Evolutionary conservation across 495 filamentous ascomycete genomes (phyloP), one percentile per base, ranked within the genome.

Genomic region (Penicillium herquei): DNA sequence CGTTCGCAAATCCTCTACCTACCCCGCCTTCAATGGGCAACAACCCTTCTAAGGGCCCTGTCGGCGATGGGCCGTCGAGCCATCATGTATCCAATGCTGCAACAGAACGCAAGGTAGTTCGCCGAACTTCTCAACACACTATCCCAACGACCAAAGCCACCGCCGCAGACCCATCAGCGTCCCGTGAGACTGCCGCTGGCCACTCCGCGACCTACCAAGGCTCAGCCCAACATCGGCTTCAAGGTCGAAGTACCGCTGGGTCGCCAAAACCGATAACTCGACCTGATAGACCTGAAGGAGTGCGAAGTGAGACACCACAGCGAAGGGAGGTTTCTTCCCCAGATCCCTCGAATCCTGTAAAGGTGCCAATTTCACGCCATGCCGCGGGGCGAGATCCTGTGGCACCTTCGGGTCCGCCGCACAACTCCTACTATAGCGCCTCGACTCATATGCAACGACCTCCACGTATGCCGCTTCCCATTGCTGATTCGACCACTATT

Each of bases 401-500:
- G 59, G 66, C 67, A 51, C 69, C 77, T 18, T 77, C 78, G n/a
- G 49, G 34, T 12, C 77, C 77, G 40, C 73, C 78, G 43, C 62
- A 63, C 54, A 77, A 77, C 62, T 73, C 74, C 26, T 78, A 81
- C 57, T 82, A 81, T 61, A 74, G 68, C 43, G 73, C 79, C 31
- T 74, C 72, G 18, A 70, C 74, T 16, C 78, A 86, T 59, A 79
- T 88, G 58, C 84, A 82, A 53, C 84, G 89, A 16, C 92, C 92
- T 40, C 92, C 92, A 39, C 87, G 92, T 42, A 77, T 97, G 61
- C 92, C 92, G 42, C 81, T 97, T 51, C 91, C 92, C 30, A 96
- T 97, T 60, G 92, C 90, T 62, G 87, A 96, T 77, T 90, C 94
- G 62, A 79, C 86, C 13, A 86, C 90, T 59, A 89, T 86, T 1